These are phyloP conservation scores for Abrus pulchellus DNA, from an alignment of 306 rosid species.

Conservation along the genomic window DNA sequence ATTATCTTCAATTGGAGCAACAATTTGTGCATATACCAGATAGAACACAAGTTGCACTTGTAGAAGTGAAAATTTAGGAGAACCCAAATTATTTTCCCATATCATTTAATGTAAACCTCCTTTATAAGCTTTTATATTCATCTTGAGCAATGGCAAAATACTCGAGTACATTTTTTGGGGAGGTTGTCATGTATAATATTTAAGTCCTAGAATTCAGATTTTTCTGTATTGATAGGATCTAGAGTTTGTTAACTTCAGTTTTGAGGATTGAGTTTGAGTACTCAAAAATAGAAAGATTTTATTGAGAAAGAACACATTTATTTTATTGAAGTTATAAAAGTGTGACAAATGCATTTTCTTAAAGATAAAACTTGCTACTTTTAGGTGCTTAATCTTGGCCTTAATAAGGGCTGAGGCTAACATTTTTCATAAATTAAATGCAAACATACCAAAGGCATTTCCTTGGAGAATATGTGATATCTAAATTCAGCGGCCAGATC, in stretches of 20 bases:
- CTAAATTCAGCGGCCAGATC: constrained; percentile 88
- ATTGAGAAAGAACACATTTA: too few relatives aligned
- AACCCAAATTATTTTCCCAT: neutral
- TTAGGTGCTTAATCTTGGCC: too few relatives aligned
- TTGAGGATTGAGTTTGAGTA: too few relatives aligned
- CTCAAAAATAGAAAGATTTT: too few relatives aligned
- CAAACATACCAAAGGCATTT: constrained; percentile 85
- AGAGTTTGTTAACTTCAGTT: neutral
- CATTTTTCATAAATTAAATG: neutral
- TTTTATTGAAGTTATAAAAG: too few relatives aligned
- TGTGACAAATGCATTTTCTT: too few relatives aligned
- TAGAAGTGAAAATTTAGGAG: constrained; percentile 9
- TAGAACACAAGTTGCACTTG: constrained; percentile 18
- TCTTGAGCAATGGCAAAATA: constrained; percentile 18
- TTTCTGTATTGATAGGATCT: constrained; percentile 26
- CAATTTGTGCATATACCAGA: constrained; percentile 23
- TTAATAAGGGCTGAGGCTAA: too few relatives aligned
- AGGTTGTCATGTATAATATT: constrained; percentile 1
- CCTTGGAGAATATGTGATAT: constrained; percentile 97
- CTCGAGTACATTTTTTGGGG: neutral
- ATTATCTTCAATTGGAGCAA: constrained; percentile 1
- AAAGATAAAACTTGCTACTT: too few relatives aligned
- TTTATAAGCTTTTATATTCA: neutral
- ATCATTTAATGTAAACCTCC: neutral
- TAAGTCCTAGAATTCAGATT: constrained; percentile 32